Conservation (phyloP, 306 rosid genomes). For the Begonia fuchsioides region DNA sequence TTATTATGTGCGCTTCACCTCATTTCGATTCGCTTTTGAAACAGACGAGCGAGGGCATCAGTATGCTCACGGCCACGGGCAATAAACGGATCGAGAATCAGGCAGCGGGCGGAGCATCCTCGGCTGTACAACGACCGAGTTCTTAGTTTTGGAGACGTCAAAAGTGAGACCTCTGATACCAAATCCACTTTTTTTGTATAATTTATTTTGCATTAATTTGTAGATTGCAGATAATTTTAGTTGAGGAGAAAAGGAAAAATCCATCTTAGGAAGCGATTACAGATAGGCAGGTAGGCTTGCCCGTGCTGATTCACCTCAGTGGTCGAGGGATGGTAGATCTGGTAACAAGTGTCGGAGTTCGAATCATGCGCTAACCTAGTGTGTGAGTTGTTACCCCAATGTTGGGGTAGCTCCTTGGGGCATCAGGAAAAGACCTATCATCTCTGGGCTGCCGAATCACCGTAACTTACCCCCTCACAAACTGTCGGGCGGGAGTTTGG, state of each 20-base stretch:
- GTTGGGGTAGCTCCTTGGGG: no score
- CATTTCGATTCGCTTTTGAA: slow-evolving; percentile 8
- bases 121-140: slow-evolving; percentile 4
- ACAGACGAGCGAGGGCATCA: slow-evolving; percentile 49
- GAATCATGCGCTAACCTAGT: no score
- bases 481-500: no score
- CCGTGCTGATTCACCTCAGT: no score
- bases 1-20: no score
- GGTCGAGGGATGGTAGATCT: no score
- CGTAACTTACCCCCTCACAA: no score
- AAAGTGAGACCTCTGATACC: slow-evolving; percentile 13
- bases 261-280: not conserved
- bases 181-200: slow-evolving; percentile 19
- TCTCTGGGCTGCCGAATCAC: no score
- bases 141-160: slow-evolving; percentile 6
- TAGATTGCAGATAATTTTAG: slow-evolving; percentile 22
- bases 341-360: no score
- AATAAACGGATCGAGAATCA: slow-evolving; percentile 34
- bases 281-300: slow-evolving; percentile 32
- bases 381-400: no score
- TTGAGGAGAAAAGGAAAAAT: no score
- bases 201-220: slow-evolving; percentile 20
- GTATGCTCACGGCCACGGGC: slow-evolving; percentile 33
- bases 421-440: no score
- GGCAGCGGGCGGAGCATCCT: slow-evolving; percentile 5